phyloP scores from a whole-genome alignment of 441 rosid genomes.

The Eruca vesicaria region DNA sequence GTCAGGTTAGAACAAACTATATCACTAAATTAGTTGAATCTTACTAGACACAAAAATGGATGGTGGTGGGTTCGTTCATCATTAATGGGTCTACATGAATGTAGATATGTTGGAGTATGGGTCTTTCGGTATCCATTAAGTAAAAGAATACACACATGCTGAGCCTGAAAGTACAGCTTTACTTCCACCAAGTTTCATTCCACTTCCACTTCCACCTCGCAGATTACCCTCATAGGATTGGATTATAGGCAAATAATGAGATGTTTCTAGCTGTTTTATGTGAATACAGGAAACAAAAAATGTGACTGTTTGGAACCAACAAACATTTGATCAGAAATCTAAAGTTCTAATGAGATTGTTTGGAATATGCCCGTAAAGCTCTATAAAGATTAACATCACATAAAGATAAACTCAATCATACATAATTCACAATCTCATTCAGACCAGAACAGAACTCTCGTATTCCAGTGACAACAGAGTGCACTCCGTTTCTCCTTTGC shows the following conservation, averaged over 20 bases:
- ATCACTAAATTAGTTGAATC: neutral
- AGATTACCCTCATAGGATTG: neutral
- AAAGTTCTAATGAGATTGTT: neutral
- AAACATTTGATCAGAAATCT: neutral
- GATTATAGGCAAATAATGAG: neutral
- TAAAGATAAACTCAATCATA: neutral
- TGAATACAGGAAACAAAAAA: neutral
- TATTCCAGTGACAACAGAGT: slow-evolving; percentile 7
- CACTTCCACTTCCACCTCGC: neutral
- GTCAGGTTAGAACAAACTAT: neutral
- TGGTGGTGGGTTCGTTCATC: neutral
- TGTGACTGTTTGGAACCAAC: neutral
- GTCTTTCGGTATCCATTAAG: neutral
- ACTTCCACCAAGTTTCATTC: neutral
- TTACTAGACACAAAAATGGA: neutral
- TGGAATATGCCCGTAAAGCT: neutral
- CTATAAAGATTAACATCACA: neutral
- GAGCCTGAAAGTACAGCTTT: neutral
- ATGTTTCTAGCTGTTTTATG: neutral
- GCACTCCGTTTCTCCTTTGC: slow-evolving; percentile 17
- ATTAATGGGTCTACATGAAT: neutral
- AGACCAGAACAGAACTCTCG: slow-evolving; percentile 7
- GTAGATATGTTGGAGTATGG: neutral
- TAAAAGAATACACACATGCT: neutral
- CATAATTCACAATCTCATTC: neutral